These are phyloP conservation scores for Metschnikowia aberdeeniae DNA, from an alignment of 805 yeast species.

Conservation along the genomic window DNA sequence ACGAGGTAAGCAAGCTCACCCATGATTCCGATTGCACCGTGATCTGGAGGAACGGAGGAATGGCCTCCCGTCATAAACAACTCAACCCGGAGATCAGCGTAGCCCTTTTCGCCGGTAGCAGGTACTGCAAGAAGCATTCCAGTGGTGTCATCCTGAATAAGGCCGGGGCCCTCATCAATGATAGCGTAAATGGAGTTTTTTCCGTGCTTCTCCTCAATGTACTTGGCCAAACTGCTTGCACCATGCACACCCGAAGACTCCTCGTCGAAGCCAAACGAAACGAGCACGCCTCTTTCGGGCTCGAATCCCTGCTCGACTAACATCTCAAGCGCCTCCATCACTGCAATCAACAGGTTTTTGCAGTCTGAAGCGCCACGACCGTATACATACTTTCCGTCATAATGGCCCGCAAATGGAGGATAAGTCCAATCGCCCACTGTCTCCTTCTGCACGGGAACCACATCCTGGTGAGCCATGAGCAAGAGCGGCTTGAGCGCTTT, in stretches of 20 bases:
- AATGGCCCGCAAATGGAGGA: conserved; percentile 16
- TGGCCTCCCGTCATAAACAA: conserved; percentile 73
- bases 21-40: conserved; percentile 73
- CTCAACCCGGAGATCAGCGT: conserved; percentile 19
- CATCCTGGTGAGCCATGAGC: conserved; percentile 17
- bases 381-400: conserved; percentile 43
- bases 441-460: conserved; percentile 18
- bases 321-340: conserved; percentile 44
- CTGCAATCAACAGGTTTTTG: conserved; percentile 62
- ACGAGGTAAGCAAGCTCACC: conserved; percentile 53
- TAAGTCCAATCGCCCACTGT: conserved; percentile 13
- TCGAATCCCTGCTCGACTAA: conserved; percentile 9
- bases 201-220: conserved; percentile 12
- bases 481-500: conserved; percentile 15
- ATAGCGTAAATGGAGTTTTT: conserved; percentile 16
- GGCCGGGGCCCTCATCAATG: conserved; percentile 19
- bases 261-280: conserved; percentile 18
- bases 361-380: conserved; percentile 81
- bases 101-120: conserved; percentile 18
- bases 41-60: conserved; percentile 76
- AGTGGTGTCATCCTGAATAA: conserved; percentile 8
- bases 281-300: conserved; percentile 13
- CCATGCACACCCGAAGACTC: conserved; percentile 16
- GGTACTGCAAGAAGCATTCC: conserved; percentile 14
- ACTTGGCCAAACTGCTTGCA: conserved; percentile 8